phyloP scores from a whole-genome alignment of 2,329 filamentous ascomycete genomes.

The Biscogniauxia marginata region DNA sequence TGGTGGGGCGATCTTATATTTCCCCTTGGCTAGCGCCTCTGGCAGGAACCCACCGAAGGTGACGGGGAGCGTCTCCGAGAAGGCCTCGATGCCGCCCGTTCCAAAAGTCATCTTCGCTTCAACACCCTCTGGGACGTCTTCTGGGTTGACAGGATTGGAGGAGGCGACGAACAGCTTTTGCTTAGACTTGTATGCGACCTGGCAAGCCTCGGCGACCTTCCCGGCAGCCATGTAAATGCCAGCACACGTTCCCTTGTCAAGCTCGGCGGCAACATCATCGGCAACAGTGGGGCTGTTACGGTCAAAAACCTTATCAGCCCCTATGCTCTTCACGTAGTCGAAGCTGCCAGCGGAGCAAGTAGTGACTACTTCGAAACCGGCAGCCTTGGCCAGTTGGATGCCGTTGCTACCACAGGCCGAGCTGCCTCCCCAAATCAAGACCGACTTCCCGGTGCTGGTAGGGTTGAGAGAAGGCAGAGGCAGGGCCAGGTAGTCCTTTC shows the following conservation, averaged over 20 bases:
- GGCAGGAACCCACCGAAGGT: no score
- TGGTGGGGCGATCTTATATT: no score
- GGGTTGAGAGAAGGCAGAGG: no score
- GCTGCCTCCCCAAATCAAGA: slow-evolving; percentile 32
- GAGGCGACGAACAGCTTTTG: no score
- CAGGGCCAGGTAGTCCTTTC: no score
- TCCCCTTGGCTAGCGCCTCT: no score
- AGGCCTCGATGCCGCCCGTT: no score
- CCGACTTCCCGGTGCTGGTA: slow-evolving; percentile 27
- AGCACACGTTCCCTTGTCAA: slow-evolving; percentile 13
- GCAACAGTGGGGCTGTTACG: slow-evolving; percentile 17
- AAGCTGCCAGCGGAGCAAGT: slow-evolving; percentile 31
- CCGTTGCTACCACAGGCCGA: slow-evolving; percentile 40
- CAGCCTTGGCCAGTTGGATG: slow-evolving; percentile 38
- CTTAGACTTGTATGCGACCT: slow-evolving; percentile 14
- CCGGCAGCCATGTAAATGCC: slow-evolving; percentile 17
- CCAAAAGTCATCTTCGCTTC: no score
- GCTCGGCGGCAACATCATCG: slow-evolving; percentile 11
- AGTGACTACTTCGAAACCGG: slow-evolving; percentile 39
- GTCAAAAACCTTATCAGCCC: slow-evolving; percentile 14
- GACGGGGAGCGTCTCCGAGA: no score
- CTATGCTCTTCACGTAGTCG: slow-evolving; percentile 15
- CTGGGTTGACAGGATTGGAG: no score
- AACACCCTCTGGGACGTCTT: no score
- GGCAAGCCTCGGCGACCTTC: slow-evolving; percentile 6